These are phyloP conservation scores for Suillus alpinus DNA, from an alignment of 768 basidiomycete genomes.

Conservation along the genomic window DNA sequence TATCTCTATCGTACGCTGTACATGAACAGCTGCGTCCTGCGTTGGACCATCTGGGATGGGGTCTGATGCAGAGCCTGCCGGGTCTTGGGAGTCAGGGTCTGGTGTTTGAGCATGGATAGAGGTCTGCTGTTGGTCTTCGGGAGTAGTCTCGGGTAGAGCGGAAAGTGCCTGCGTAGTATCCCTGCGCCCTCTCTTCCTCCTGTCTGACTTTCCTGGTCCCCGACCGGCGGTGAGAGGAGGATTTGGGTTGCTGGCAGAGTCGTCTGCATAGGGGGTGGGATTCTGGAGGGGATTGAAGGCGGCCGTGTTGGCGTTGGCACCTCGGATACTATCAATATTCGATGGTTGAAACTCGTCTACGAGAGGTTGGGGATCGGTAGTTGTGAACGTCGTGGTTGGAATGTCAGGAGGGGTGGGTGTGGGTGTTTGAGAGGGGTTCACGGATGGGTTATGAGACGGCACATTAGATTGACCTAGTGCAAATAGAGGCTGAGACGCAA, in stretches of 20 bases:
- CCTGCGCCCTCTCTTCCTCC: not conserved
- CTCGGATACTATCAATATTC: conserved; percentile 1
- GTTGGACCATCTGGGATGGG: not conserved
- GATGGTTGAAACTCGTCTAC: not conserved
- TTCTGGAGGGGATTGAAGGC: conserved; percentile 5
- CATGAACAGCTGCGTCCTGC: conserved; percentile 2
- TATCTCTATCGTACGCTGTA: not conserved
- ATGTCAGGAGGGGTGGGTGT: conserved; percentile 5
- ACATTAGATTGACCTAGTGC: not conserved
- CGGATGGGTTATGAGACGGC: not conserved
- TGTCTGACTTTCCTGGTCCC: not conserved
- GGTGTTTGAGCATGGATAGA: not conserved
- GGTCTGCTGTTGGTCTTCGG: conserved; percentile 2
- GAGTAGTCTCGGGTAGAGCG: conserved; percentile 2
- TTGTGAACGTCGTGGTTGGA: not conserved
- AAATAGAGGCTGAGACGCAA: not conserved
- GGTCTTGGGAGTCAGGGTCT: not conserved
- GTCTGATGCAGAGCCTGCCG: not conserved
- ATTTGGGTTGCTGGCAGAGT: not conserved
- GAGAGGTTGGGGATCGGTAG: not conserved
- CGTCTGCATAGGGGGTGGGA: not conserved
- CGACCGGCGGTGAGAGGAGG: not conserved
- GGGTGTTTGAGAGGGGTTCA: conserved; percentile 12
- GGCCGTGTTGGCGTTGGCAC: conserved; percentile 12
- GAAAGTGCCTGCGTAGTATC: not conserved